Percentiles rank a stretch among this genome's conserved stretches.
These are phyloP conservation scores for Alloascoidea africana DNA, from an alignment of 805 yeast species.

Conservation along the genomic window DNA sequence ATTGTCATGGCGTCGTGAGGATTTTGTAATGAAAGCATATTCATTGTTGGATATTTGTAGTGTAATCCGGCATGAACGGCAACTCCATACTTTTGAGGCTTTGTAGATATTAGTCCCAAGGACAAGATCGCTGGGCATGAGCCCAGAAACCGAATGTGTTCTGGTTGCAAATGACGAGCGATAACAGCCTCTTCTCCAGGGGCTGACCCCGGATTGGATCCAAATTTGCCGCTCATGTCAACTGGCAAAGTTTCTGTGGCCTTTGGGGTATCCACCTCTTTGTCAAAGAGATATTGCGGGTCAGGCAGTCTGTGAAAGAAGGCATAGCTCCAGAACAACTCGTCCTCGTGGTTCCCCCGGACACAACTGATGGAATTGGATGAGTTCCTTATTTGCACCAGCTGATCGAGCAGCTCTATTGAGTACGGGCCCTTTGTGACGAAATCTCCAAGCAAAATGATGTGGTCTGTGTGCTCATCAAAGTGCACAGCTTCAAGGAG, in stretches of 20 bases:
- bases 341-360: slow-evolving; percentile 81
- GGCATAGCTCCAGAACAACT: slow-evolving; percentile 50
- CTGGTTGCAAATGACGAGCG: slow-evolving; percentile 36
- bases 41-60: no score
- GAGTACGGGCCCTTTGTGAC: slow-evolving; percentile 76
- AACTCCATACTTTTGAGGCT: slow-evolving; percentile 24
- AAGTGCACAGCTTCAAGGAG: slow-evolving; percentile 36
- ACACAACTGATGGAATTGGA: no score
- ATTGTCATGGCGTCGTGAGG: slow-evolving; percentile 54
- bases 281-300: slow-evolving; percentile 14
- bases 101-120: slow-evolving; percentile 41
- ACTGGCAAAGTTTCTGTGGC: neutral
- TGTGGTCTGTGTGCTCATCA: slow-evolving; percentile 33
- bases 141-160: slow-evolving; percentile 45
- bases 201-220: slow-evolving; percentile 17
- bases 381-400: slow-evolving; percentile 38
- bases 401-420: slow-evolving; percentile 47
- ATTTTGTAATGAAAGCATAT: slow-evolving; percentile 40
- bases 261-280: slow-evolving; percentile 7
- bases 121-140: slow-evolving; percentile 48
- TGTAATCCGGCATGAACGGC: slow-evolving; percentile 82
- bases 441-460: slow-evolving; percentile 74
- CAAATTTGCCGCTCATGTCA: neutral
- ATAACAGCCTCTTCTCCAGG: slow-evolving; percentile 31
- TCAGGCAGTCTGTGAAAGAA: slow-evolving; percentile 33